These are phyloP conservation scores for Moelleriella libera DNA, from an alignment of 2,329 filamentous ascomycete species.

Conservation along the genomic window DNA sequence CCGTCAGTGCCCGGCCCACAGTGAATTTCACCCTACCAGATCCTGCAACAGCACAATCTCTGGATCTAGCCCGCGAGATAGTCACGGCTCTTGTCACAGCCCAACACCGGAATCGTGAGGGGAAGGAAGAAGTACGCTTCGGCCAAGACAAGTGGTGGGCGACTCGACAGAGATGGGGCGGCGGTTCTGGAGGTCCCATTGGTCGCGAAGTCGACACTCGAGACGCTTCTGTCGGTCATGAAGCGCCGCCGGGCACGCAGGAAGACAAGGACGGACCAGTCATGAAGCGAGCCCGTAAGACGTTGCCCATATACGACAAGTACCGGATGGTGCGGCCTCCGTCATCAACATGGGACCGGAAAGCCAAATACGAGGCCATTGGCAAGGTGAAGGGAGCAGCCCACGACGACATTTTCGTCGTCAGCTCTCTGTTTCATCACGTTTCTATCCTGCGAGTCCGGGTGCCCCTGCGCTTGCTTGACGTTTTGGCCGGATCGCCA, in stretches of 20 bases:
- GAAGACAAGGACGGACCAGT: conserved; percentile 12
- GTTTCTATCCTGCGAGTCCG: conserved; percentile 42
- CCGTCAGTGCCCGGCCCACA: conserved; percentile 41
- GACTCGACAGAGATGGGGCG: conserved; percentile 45
- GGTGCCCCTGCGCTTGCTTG: conserved; percentile 39
- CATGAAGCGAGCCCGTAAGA: conserved; percentile 38
- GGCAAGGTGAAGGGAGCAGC: conserved; percentile 31
- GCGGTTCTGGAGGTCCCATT: conserved; percentile 46
- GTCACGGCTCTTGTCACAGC: conserved; percentile 47
- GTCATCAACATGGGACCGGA: conserved; percentile 43
- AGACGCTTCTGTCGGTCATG: conserved; percentile 31
- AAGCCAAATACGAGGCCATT: conserved; percentile 42
- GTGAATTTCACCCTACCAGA: conserved; percentile 31
- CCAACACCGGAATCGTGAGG: conserved; percentile 47
- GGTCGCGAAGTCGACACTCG: conserved; percentile 43
- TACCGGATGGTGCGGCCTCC: conserved; percentile 49
- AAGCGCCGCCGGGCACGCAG: conserved; percentile 19
- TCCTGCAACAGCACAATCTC: conserved; percentile 39
- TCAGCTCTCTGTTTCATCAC: conserved; percentile 49
- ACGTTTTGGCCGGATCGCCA: conserved; percentile 33
- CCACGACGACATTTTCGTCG: conserved; percentile 47
- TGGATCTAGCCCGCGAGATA: conserved; percentile 48
- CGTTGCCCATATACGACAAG: conserved; percentile 44
- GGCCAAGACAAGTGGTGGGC: conserved; percentile 50
- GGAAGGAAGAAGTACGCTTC: conserved; percentile 38